Conservation (phyloP, 331 rosid genomes). For the Pyracantha coccinea region DNA sequence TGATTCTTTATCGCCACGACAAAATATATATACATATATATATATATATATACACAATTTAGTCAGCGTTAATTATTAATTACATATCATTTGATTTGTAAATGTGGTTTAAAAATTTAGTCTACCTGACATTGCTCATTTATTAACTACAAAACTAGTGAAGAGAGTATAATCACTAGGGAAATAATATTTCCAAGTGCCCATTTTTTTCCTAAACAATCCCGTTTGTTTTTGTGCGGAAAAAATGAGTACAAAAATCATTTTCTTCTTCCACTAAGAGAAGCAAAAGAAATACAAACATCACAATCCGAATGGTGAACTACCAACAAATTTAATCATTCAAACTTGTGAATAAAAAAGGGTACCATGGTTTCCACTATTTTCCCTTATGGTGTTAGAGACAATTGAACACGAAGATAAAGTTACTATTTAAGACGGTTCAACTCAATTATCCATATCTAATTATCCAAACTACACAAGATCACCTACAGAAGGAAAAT, state of each 20-base stretch:
- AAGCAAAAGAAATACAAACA: not conserved
- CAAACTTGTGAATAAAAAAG: not conserved
- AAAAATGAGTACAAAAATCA: no score
- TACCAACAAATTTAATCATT: not conserved
- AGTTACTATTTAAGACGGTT: not conserved
- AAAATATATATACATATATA: no score
- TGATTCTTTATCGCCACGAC: no score
- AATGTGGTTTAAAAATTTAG: no score
- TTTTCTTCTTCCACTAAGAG: not conserved
- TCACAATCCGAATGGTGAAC: not conserved
- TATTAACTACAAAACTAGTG: no score
- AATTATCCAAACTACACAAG: not conserved
- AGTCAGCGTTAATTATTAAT: no score
- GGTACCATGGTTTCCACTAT: not conserved
- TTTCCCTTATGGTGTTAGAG: not conserved
- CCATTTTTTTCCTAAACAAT: no score
- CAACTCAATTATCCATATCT: not conserved
- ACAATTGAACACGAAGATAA: not conserved
- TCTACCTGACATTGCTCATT: fast-evolving
- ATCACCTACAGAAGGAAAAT: conserved; percentile 33
- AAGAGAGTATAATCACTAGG: no score
- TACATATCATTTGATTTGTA: no score
- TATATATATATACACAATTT: no score
- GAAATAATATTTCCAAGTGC: no score
- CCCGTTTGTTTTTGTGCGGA: no score